phyloP scores from a whole-genome alignment of 2,329 filamentous ascomycete species.

The Colletotrichum tabaci region DNA sequence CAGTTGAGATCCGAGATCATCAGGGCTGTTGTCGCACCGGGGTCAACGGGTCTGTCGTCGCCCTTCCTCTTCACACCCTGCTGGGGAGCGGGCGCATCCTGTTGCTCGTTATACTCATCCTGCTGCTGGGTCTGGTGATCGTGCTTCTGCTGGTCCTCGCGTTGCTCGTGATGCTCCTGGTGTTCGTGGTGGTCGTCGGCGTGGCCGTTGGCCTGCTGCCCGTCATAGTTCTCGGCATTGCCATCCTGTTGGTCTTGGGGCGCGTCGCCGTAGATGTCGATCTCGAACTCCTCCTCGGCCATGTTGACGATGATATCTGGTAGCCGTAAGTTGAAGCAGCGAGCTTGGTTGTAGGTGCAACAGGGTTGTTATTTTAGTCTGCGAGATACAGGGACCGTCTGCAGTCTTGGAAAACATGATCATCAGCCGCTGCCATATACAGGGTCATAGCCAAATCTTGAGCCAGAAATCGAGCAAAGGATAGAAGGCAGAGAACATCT shows the following conservation, averaged over 20 bases:
- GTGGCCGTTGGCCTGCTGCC: constrained; percentile 43
- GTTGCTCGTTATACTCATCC: constrained; percentile 46
- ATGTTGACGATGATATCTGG: constrained; percentile 58
- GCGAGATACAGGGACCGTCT: constrained; percentile 58
- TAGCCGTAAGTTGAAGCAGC: constrained; percentile 33
- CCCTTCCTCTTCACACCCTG: constrained; percentile 75
- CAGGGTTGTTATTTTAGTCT: constrained; percentile 43
- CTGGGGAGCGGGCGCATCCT: constrained; percentile 54
- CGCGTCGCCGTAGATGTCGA: constrained; percentile 79
- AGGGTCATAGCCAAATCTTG: constrained; percentile 37
- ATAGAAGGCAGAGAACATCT: constrained; percentile 54
- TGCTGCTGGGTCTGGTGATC: constrained; percentile 46
- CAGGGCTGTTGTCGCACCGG: constrained; percentile 77
- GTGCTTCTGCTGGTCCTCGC: constrained; percentile 58
- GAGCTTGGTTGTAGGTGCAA: constrained; percentile 38
- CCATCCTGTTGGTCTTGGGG: constrained; percentile 57
- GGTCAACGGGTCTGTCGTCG: constrained; percentile 72
- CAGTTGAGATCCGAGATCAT: constrained; percentile 93
- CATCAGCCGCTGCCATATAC: constrained; percentile 41
- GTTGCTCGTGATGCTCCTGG: constrained; percentile 47
- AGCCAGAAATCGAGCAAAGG: constrained; percentile 40
- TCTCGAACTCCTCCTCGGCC: constrained; percentile 81
- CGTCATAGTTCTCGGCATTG: constrained; percentile 54
- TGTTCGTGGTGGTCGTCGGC: constrained; percentile 58
- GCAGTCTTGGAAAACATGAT: constrained; percentile 47